Evolutionary conservation across 495 filamentous ascomycete species (phyloP).

Genomic region (Xylaria cubensis): DNA sequence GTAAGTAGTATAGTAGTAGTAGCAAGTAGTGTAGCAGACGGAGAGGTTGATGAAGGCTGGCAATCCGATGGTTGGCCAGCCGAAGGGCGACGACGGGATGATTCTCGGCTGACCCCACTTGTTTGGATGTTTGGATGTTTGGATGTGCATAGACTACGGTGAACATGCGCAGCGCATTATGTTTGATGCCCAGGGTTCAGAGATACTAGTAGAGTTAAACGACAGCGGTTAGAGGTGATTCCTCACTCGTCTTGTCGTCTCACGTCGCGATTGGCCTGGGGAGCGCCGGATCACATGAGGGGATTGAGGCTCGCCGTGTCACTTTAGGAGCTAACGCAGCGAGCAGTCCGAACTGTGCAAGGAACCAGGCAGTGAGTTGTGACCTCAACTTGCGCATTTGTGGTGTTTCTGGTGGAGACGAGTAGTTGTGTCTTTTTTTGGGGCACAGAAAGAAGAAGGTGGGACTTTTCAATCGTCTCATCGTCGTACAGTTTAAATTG

Average conservation of each 20-base stretch:
- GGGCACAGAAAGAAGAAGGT: neutral
- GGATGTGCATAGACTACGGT: conserved; percentile 15
- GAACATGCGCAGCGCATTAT: conserved; percentile 20
- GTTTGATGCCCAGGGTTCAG: conserved; percentile 3
- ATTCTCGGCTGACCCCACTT: conserved; percentile 23
- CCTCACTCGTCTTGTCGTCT: neutral
- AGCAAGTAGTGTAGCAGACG: conserved; percentile 6
- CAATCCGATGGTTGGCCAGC: conserved; percentile 7
- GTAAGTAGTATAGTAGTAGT: neutral
- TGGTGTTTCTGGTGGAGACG: conserved; percentile 15
- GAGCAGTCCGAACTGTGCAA: conserved; percentile 2
- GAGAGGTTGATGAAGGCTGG: conserved; percentile 14
- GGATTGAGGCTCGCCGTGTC: conserved; percentile 24
- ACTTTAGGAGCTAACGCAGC: conserved; percentile 14
- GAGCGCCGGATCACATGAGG: conserved; percentile 20
- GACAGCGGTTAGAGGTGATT: conserved; percentile 1
- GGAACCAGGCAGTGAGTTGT: conserved; percentile 1
- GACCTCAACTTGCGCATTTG: conserved; percentile 14
- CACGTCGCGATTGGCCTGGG: conserved; percentile 22
- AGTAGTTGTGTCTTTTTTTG: conserved; percentile 5
- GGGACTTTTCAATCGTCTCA: neutral
- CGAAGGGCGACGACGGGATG: conserved; percentile 4
- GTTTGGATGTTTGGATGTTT: neutral
- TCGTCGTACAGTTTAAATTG: neutral
- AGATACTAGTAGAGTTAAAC: neutral